Evolutionary conservation across 176 grass and related monocot species (phyloP), one percentile per base, ranked within the genome.

Genomic region (Musa beccarii): DNA sequence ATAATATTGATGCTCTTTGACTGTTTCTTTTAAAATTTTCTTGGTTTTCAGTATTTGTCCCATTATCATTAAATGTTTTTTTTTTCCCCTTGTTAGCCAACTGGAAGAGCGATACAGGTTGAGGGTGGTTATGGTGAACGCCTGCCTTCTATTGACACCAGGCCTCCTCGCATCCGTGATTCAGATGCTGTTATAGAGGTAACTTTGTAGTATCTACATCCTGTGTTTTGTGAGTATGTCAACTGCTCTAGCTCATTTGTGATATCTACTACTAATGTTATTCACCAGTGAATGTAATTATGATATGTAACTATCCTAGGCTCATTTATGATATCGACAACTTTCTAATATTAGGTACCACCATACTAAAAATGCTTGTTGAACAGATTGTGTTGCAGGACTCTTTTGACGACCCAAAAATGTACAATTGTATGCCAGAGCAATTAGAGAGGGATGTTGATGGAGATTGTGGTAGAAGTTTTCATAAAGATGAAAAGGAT

Each of bases 131-230:
- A 81, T 22, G 79, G 81, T 53, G 96, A 99, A 63, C 90, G 96
- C 21, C 75, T 95, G 81, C 91, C 96, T 21, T 89, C 96, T 80
- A 85, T 84, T 80, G 96, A 99, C 86, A 92, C 89, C 10, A 89
- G 95, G 52, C 57, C 78, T 57, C 82, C 77, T 61, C 84, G 96
- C 28, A 77, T 85, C 66, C 96, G 96, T 62, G 96, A 92, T 59
- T 95, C 96, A 26, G 91, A 99, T 86, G 88, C 96, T 80, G 83
- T 95, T 82, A 99, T 99, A 53, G 96, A 99, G 89, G 96, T 99
- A 92, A 85, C n/a, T 22, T 79, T 15, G 29, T 62, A 21, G 17
- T 51, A 65, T 20, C 23, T 79, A 29, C 17, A 81, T 80, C 28
- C 34, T 11, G 57, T 43, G 50, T 67, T 66, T 79, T 57, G 76